Conservation (phyloP, 2,329 filamentous ascomycete species). For the Lachnum nothofagi region DNA sequence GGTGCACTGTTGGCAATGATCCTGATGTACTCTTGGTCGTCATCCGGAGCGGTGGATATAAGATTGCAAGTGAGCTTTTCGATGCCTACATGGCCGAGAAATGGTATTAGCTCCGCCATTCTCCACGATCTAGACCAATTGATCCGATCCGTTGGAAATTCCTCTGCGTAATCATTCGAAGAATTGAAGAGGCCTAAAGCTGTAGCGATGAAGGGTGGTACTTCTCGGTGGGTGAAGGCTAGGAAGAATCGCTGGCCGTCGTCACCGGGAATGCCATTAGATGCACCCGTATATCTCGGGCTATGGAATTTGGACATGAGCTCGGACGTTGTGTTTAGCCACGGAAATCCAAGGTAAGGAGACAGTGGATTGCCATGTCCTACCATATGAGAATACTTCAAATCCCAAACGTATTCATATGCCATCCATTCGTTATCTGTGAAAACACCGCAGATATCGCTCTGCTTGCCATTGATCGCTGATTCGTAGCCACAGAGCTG, state of each 20-base stretch:
- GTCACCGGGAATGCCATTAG: slow-evolving; percentile 17
- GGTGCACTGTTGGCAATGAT: slow-evolving; percentile 48
- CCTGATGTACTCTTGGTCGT: slow-evolving; percentile 48
- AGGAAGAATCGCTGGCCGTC: slow-evolving; percentile 56
- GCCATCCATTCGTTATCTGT: slow-evolving; percentile 59
- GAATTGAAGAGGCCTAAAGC: slow-evolving; percentile 68
- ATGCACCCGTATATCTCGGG: slow-evolving; percentile 8
- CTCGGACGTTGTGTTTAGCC: slow-evolving; percentile 57
- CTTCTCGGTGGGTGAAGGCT: slow-evolving; percentile 64
- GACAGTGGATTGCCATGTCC: slow-evolving; percentile 58
- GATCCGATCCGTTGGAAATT: slow-evolving; percentile 58
- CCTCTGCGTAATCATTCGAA: slow-evolving; percentile 54
- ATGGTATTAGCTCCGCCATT: slow-evolving; percentile 58
- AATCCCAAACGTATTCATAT: slow-evolving; percentile 61
- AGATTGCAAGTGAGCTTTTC: slow-evolving; percentile 56
- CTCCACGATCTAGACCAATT: slow-evolving; percentile 61
- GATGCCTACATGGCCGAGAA: slow-evolving; percentile 61
- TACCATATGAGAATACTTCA: slow-evolving; percentile 60
- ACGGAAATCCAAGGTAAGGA: slow-evolving; percentile 58
- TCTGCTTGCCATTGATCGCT: slow-evolving; percentile 55
- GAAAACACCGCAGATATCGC: slow-evolving; percentile 58
- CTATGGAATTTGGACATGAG: slow-evolving; percentile 38
- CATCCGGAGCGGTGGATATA: slow-evolving; percentile 47
- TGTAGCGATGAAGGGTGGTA: slow-evolving; percentile 61
- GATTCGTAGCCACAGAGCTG: slow-evolving; percentile 62